Conservation (phyloP, 2,329 filamentous ascomycete species). For the Alternaria arborescens region DNA sequence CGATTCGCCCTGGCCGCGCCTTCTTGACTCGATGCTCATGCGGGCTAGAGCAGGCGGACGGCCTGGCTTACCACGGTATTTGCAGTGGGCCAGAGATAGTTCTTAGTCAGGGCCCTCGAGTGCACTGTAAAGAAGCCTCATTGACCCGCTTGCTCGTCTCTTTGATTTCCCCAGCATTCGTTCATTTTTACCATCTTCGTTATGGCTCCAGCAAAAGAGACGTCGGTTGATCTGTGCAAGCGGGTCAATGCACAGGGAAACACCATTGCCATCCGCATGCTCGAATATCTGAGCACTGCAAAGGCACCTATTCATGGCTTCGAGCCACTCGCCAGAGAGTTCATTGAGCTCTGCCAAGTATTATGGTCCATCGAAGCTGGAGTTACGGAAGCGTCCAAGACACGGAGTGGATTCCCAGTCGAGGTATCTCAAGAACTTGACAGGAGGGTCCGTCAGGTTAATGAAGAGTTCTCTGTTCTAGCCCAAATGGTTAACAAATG, state of each 20-base stretch:
- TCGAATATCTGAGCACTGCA: conserved; percentile 47
- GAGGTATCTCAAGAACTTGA: conserved; percentile 72
- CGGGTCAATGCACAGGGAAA: conserved; percentile 64
- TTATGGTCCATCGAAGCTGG: conserved; percentile 75
- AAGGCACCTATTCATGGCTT: conserved; percentile 50
- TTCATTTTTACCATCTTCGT: conserved; percentile 12
- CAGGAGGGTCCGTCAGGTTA: conserved; percentile 68
- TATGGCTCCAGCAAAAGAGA: conserved; percentile 50
- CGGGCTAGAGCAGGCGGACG: conserved; percentile 30
- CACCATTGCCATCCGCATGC: conserved; percentile 61
- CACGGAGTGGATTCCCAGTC: conserved; percentile 62
- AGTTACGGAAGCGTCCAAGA: conserved; percentile 57
- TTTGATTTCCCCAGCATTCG: conserved; percentile 10
- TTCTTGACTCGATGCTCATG: conserved; percentile 27
- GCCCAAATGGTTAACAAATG: conserved; percentile 68
- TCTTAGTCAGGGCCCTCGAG: conserved; percentile 21
- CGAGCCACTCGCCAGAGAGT: conserved; percentile 68
- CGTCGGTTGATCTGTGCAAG: conserved; percentile 62
- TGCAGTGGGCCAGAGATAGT: conserved; percentile 16
- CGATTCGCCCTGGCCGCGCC: conserved; percentile 17
- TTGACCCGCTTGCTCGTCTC: conserved; percentile 15
- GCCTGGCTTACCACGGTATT: conserved; percentile 24
- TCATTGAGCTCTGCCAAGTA: conserved; percentile 64
- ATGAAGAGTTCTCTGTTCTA: conserved; percentile 69
- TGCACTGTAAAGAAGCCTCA: conserved; percentile 26